Percentiles rank a stretch among this genome's conserved stretches.
phyloP scores from a whole-genome alignment of 139 green algal species.

The Coelastrella sp. region DNA sequence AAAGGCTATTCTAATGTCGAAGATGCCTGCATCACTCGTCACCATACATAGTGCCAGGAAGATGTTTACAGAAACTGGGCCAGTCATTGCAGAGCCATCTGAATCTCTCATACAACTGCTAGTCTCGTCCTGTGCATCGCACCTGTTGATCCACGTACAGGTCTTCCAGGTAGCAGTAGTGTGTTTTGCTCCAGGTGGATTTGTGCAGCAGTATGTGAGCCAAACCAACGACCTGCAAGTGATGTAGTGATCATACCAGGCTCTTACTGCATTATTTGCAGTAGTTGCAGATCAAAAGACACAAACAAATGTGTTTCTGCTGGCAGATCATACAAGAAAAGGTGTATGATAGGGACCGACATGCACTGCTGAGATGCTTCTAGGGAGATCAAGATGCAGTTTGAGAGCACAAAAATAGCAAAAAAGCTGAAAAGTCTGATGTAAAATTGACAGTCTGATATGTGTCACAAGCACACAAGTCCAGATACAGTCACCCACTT shows the following conservation, averaged over 20 bases:
- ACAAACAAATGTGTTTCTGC: background rate
- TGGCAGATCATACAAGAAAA: background rate
- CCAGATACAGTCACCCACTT: too few species aligned
- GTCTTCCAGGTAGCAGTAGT: slow-evolving; percentile 41
- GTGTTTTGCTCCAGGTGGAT: slow-evolving; percentile 18
- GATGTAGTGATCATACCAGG: background rate
- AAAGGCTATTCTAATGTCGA: too few species aligned
- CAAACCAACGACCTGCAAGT: slow-evolving; percentile 14
- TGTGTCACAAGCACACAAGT: too few species aligned
- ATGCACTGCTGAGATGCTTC: background rate
- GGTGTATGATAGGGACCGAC: background rate
- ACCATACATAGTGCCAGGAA: too few species aligned
- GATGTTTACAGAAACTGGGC: too few species aligned
- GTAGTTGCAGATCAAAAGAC: background rate
- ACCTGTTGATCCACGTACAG: slow-evolving; percentile 23
- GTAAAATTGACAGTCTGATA: too few species aligned
- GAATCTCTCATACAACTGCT: too few species aligned
- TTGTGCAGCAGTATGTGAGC: slow-evolving; percentile 26
- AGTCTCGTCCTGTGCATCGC: background rate
- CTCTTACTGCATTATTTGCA: background rate
- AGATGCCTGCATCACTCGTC: too few species aligned
- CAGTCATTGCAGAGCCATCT: too few species aligned
- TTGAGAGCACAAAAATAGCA: too few species aligned
- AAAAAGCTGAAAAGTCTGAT: too few species aligned
- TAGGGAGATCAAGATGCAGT: too few species aligned